A percentile compares a stretch with the other conserved stretches of the same genome.
Conservation (phyloP, 2,329 filamentous ascomycete genomes). For the Botrytis squamosa region DNA sequence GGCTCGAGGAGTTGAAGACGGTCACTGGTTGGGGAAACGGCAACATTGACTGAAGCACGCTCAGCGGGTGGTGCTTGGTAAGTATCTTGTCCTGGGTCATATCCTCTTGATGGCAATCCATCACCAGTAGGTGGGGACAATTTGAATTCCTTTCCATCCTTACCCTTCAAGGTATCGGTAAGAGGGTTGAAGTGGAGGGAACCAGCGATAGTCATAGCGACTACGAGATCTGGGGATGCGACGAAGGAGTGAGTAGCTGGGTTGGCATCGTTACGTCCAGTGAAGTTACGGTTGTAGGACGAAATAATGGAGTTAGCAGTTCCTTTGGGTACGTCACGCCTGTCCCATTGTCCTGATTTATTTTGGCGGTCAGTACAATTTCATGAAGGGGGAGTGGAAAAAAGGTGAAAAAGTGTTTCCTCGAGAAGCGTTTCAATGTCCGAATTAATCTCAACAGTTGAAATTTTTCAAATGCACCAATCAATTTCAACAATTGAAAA, state of each 20-base stretch:
- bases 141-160: constrained; percentile 94
- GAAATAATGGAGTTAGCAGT: constrained; percentile 90
- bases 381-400: too few species aligned
- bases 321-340: constrained; percentile 69
- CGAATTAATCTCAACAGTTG: neutral
- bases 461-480: neutral
- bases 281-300: constrained; percentile 99
- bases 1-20: constrained; percentile 89
- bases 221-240: constrained; percentile 84
- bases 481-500: neutral
- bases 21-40: constrained; percentile 85
- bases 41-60: constrained; percentile 69
- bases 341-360: too few species aligned
- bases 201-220: constrained; percentile 81
- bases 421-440: too few species aligned
- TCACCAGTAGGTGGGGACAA: constrained; percentile 77
- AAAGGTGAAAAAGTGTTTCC: too few species aligned
- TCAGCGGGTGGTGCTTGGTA: constrained; percentile 93
- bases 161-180: constrained; percentile 87
- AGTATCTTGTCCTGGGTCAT: constrained; percentile 87
- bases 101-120: constrained; percentile 77
- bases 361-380: too few species aligned
- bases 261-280: constrained; percentile 94
- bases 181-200: constrained; percentile 92
- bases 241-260: constrained; percentile 93